Base-by-base conservation (phyloP, 345 rosid species). In the Salix arbutifolia region DNA sequence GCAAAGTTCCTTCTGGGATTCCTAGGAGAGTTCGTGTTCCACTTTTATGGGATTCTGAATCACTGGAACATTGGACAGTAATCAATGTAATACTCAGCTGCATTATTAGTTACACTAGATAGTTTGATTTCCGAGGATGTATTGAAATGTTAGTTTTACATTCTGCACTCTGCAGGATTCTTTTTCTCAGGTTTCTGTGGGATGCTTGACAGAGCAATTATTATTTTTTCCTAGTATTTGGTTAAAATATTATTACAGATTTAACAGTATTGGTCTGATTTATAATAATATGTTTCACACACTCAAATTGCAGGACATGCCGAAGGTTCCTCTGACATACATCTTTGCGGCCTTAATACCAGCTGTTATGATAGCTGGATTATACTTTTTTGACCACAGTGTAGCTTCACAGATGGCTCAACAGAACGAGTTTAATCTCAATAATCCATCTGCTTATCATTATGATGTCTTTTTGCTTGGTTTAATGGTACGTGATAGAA, bases 371-470 rank as follows among this genome's bases (percentile, higher is more conserved):
- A 86, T 94, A 37, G 96, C 96, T 1, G 98, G 96, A 31, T 85
- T 91, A 56, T 90, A 94, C 86, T 94, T 92, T 85, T 94, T 94
- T 16, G 96, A 92, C 84, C 98, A 94, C 73, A 88, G 93, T 61
- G 98, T 91, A 73, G 96, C 98, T 83, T 89, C 98, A 30, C 88
- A 94, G 79, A 71, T 94, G 92, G 97, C 96, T 42, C 96, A 92
- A 67, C 97, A 91, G 84, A 84, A 87, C 78, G 97, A 92, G 71
- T 94, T 89, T 71, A 92, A 91, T 80, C 89, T 94, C 33, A 90
- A 80, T 73, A 89, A 92, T 16, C 98, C 94, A 28, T 85, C 97
- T 64, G 89, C 97, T 77, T 94, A 92, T 76, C 97, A 92, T 70
- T 91, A 91, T 70, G 97, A 94, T 80, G 79, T 94, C 76, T 84